Evolutionary conservation across 2,329 filamentous ascomycete genomes (phyloP).

Genomic region (Talaromyces pinophilus): DNA sequence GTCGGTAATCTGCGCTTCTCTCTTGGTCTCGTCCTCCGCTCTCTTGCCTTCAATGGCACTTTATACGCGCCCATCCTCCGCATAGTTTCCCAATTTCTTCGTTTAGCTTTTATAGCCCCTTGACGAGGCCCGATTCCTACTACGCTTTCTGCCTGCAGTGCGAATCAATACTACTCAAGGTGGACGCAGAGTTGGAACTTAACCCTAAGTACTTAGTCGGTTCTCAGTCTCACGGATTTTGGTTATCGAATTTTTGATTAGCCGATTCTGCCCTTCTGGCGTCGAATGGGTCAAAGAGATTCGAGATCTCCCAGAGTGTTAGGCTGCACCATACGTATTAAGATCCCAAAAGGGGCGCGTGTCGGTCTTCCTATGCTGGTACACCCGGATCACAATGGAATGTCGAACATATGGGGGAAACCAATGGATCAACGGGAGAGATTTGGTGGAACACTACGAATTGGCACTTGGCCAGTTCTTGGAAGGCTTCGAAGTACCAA

Average conservation of each 20-base stretch:
- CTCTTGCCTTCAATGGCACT: conserved; percentile 40
- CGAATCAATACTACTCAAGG: conserved; percentile 50
- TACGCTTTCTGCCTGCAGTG: conserved; percentile 28
- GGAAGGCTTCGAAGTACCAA: conserved; percentile 32
- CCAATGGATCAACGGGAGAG: conserved; percentile 48
- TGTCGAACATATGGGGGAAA: conserved; percentile 50
- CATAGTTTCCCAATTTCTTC: conserved; percentile 75
- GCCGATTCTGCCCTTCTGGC: conserved; percentile 40
- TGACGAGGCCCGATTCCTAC: conserved; percentile 42
- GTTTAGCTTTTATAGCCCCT: conserved; percentile 56
- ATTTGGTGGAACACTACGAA: conserved; percentile 54
- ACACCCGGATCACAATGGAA: conserved; percentile 62
- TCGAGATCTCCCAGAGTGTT: conserved; percentile 44
- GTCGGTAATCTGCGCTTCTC: conserved; percentile 17
- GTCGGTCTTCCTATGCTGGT: conserved; percentile 58
- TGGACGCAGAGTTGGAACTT: conserved; percentile 82
- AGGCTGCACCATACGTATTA: conserved; percentile 49
- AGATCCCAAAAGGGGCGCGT: conserved; percentile 44
- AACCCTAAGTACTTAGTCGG: conserved; percentile 87
- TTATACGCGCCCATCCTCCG: conserved; percentile 71
- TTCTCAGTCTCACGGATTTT: conserved; percentile 68
- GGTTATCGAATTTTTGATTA: conserved; percentile 74
- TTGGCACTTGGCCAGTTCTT: conserved; percentile 50
- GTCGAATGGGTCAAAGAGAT: conserved; percentile 38
- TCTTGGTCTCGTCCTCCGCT: conserved; percentile 34